phyloP scores from a whole-genome alignment of 139 green algal species.

The Astrephomene gubernaculifera region DNA sequence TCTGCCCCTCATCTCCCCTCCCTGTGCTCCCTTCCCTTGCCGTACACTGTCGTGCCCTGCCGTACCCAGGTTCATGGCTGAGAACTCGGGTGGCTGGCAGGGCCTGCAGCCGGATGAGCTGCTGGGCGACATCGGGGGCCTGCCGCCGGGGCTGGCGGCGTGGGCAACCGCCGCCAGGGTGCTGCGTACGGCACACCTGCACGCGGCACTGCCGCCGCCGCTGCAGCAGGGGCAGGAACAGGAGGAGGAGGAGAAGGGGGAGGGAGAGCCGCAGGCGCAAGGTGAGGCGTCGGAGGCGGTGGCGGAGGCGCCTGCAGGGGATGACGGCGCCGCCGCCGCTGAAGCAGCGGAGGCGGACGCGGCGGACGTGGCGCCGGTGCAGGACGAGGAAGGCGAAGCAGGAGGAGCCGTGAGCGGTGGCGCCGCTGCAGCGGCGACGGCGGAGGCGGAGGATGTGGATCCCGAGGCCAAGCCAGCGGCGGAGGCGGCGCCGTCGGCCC shows the following conservation, averaged over 20 bases:
- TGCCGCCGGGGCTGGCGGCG: constrained; percentile 9
- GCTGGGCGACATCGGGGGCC: not conserved
- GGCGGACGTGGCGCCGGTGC: not conserved
- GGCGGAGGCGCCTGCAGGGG: not conserved
- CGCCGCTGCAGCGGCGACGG: not conserved
- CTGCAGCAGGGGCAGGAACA: no score
- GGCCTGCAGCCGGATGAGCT: not conserved
- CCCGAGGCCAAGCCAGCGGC: not conserved
- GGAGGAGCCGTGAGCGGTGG: no score
- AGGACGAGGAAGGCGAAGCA: not conserved
- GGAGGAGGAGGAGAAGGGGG: not conserved
- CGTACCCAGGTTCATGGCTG: constrained; percentile 15
- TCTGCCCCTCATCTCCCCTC: no score
- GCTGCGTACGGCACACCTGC: not conserved
- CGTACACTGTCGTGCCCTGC: not conserved
- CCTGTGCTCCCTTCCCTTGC: no score
- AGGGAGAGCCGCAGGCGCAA: not conserved
- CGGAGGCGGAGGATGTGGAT: constrained; percentile 3
- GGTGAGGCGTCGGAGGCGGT: not conserved
- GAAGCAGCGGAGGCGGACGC: not conserved
- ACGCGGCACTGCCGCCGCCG: not conserved
- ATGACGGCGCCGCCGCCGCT: not conserved
- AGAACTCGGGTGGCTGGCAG: constrained; percentile 21
- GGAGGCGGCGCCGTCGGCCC: not conserved
- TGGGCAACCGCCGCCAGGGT: constrained; percentile 2